Evolutionary conservation across 2,329 filamentous ascomycete genomes (phyloP).

Genomic region (Nemania sp.): DNA sequence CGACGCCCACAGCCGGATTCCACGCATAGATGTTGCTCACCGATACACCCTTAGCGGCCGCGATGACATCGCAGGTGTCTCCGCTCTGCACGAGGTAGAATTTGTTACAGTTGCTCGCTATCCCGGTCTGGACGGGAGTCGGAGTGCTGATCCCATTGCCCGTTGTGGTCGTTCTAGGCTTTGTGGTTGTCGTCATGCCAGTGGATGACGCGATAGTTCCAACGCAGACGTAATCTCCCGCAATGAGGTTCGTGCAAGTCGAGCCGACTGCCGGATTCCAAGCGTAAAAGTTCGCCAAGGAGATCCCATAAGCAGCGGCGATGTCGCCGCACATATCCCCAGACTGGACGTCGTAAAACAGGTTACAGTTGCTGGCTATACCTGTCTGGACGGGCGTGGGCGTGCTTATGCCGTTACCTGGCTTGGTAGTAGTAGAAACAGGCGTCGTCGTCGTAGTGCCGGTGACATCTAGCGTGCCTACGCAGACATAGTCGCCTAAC

Average conservation of each 20-base stretch:
- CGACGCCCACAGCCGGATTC: slow-evolving; percentile 1
- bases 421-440: slow-evolving; percentile 2
- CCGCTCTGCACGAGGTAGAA: not conserved
- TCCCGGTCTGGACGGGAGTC: not conserved
- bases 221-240: slow-evolving; percentile 1
- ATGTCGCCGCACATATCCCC: slow-evolving; percentile 4
- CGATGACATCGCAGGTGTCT: not conserved
- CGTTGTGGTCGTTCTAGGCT: not conserved
- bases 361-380: slow-evolving; percentile 4
- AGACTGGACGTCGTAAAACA: not conserved
- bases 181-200: not conserved
- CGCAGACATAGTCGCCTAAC: slow-evolving; percentile 3
- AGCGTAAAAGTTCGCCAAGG: slow-evolving; percentile 1
- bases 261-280: slow-evolving; percentile 14
- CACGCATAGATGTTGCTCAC: not conserved
- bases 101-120: not conserved
- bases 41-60: not conserved
- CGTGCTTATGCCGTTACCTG: slow-evolving; percentile 8
- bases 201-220: not conserved
- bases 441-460: not conserved
- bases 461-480: not conserved
- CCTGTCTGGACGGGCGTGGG: slow-evolving; percentile 9
- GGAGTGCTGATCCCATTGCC: not conserved
- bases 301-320: slow-evolving; percentile 1
- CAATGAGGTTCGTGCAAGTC: not conserved